These are phyloP conservation scores for Auriculariales sp. DNA, from an alignment of 768 basidiomycete genomes.

Conservation along the genomic window DNA sequence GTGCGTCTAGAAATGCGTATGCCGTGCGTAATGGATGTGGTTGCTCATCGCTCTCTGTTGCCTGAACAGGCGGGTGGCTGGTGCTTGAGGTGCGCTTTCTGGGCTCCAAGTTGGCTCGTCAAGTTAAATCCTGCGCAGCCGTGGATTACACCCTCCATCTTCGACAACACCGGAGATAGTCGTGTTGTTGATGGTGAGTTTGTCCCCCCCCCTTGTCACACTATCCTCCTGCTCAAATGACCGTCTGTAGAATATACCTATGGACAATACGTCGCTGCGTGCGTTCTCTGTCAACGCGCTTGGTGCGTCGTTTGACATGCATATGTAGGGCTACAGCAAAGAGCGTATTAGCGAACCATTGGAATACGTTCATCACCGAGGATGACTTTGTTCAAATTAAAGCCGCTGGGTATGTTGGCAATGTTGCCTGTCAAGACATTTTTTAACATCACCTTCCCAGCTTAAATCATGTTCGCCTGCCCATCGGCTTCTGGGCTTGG, in stretches of 20 bases:
- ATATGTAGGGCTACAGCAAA: constrained; percentile 24
- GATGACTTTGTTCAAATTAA: constrained; percentile 62
- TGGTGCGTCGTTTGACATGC: neutral
- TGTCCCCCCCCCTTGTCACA: too few species aligned
- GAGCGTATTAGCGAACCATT: constrained; percentile 46
- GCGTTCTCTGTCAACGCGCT: neutral
- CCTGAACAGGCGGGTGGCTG: constrained; percentile 39
- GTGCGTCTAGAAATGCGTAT: too few species aligned
- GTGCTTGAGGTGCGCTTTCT: constrained; percentile 29
- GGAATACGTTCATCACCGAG: constrained; percentile 58
- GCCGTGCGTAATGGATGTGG: too few species aligned
- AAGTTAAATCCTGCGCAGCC: constrained; percentile 22
- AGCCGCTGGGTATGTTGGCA: constrained; percentile 45
- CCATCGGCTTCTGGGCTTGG: constrained; percentile 86
- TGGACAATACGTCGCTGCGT: constrained; percentile 38
- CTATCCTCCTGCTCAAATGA: too few species aligned
- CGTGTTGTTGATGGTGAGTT: constrained; percentile 56
- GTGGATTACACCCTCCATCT: constrained; percentile 68
- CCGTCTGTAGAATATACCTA: constrained; percentile 82
- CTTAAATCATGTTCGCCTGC: constrained; percentile 69
- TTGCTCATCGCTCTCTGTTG: too few species aligned
- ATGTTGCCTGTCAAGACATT: constrained; percentile 6
- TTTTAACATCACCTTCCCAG: constrained; percentile 21
- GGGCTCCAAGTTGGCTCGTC: constrained; percentile 22
- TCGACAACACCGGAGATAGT: constrained; percentile 45